A percentile compares a stretch with the other conserved stretches of the same genome.
Conservation (phyloP, 352 stramenopile species). For the Globisporangium perplexum region DNA sequence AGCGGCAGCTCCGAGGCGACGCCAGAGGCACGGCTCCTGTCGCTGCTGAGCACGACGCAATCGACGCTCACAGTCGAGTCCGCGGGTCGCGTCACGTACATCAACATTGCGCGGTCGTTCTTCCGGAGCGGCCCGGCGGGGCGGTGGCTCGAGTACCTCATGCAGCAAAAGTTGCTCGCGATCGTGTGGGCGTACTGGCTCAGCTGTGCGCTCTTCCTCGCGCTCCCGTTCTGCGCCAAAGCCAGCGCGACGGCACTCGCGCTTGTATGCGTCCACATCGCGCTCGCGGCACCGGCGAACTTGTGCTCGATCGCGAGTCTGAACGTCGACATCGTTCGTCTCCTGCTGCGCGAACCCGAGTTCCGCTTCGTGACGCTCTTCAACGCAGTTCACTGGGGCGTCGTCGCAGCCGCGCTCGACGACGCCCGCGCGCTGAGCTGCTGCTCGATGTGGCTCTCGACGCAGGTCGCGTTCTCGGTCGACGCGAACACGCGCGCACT, state of each 20-base stretch:
- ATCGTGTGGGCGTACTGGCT: constrained; percentile 10
- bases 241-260: background rate
- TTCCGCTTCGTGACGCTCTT: constrained; percentile 19
- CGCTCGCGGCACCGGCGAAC: constrained; percentile 15
- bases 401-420: constrained; percentile 9
- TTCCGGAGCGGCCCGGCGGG: background rate
- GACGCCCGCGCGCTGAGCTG: constrained; percentile 16
- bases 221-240: constrained; percentile 12
- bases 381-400: constrained; percentile 22
- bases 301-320: constrained; percentile 12
- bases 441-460: constrained; percentile 19
- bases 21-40: constrained; percentile 5
- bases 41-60: constrained; percentile 7
- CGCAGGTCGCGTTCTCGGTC: constrained; percentile 15
- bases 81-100: constrained; percentile 3
- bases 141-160: constrained; percentile 4
- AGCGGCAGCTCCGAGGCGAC: background rate
- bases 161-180: background rate
- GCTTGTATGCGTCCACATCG: constrained; percentile 1
- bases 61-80: constrained; percentile 6
- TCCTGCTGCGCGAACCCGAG: constrained; percentile 17
- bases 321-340: constrained; percentile 13
- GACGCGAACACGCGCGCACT: constrained; percentile 16
- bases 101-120: constrained; percentile 3
- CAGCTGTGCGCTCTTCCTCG: constrained; percentile 5